Evolutionary conservation across 108 stramenopile genomes (phyloP), one percentile per base, ranked within the genome.

Genomic region (Mayamaea pseudoterrestris): DNA sequence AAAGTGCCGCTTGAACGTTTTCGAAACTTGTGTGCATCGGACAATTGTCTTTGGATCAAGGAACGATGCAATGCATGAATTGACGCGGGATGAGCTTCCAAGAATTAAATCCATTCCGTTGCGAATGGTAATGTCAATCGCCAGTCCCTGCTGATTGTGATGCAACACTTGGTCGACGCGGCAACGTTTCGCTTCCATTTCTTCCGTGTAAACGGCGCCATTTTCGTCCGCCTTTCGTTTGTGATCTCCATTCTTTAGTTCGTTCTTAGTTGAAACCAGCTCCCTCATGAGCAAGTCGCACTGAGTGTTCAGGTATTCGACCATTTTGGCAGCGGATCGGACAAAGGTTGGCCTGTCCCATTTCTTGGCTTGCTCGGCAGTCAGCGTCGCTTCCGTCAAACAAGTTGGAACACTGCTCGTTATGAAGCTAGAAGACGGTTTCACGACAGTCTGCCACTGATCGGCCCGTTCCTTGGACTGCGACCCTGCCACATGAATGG

Each of bases 271-370:
- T 6, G 5, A 6, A 3, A 18, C 8, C n/a, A 88, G 26, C 55
- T 81, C 86, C 40, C 68, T 53, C 71, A 77, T 71, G 14, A 88
- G 63, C 5, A 63, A 71, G 30, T 88, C 86, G 42, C 86, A 88
- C 59, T 88, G 80, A 7, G 76, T 55, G 53, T 88, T 88, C 36
- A 88, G 48, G 7, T 59, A 54, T 50, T 74, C 71, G 9, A 88
- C 63, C 43, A 88, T 35, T 11, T 63, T 45, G n/a, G 86, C 86
- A 11, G 86, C 76, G 34, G 78, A 64, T 37, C 71, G 79, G n/a
- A 88, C 74, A 63, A 88, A 83, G 30, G 61, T 65, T 26, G 86
- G 86, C 41, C 86, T 59, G 41, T 83, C 86, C 79, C 81, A 88
- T 53, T 88, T 88, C 59, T 83, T 83, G 27, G 86, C 86, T 34